Base-by-base conservation (phyloP, 148 eudicot species). In the Camellia japonica region DNA sequence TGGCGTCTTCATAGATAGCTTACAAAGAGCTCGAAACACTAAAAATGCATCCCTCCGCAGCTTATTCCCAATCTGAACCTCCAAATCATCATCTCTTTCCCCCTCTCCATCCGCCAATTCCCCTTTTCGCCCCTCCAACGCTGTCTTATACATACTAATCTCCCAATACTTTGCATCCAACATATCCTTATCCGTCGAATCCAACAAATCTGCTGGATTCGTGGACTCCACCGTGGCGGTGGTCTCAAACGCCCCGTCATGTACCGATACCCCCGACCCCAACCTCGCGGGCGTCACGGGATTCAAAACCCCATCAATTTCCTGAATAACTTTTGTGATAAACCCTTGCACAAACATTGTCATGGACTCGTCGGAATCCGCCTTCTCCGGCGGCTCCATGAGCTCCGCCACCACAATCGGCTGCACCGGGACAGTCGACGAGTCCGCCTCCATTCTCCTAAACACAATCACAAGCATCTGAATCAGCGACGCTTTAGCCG, bases 81-180 rank as follows among this genome's bases (percentile, higher is more conserved):
- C 98, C 85, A 90, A 49, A 86, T 96, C 99, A 75, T 96, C 98
- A 3, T 92, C 99, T 61, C 93, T 90, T 86, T 93, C 99, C 61
- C 41, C 79, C 77, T 90, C 97, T 60, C 96, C 97, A 8, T 96
- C 99, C 6, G 83, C 94, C 82, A 96, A 78, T 81, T 96, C 99
- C 68, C 99, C 99, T 74, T 96, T 96, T 72, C 99, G 82, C 56
- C 95, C 99, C 82, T 96, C 99, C 79, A 96, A 87, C 18, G 98
- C 99, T 1, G 95, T 80, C 88, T 96, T 96, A 81, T 96, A 96
- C 99, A 96, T 92, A 74, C 97, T 96, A 68, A 96, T 94, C 90
- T 94, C 98, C 99, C 99, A 96, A 85, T 96, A 96, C 84, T 96
- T 96, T 0, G 99, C 99, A 82, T 96, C 99, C 93, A 96, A 84